Evolutionary conservation across 2,329 filamentous ascomycete species (phyloP), one percentile per base, ranked within the genome.

Genomic region (Ceratocystiopsis sp.): DNA sequence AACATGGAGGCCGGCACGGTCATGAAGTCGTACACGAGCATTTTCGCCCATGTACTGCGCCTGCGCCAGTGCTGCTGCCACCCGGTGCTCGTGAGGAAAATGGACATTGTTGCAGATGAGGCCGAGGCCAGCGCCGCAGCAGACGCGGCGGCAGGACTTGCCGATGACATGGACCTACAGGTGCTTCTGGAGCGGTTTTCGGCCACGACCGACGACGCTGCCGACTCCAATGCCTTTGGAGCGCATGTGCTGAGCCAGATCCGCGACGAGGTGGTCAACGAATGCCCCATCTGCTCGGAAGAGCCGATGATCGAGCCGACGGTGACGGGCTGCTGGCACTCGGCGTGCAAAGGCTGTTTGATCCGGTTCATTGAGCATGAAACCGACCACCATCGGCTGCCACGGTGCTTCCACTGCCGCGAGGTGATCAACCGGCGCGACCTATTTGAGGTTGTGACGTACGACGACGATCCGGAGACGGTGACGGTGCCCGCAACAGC

Each of bases 311-410:
- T 84, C 36, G 82, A 95, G 43, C 89, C 93, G 55, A 81, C 83
- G 0, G 91, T 98, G 2, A 96, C 91, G 0, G 84, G 85, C 0
- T 98, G 91, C 61, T 98, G 91, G 86, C 91, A 98, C 59, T 93
- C 84, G 33, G 87, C 91, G 1, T 98, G 91, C 65, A 94, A 91
- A 61, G 80, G 84, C 48, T 98, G 91, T 53, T 64, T 96, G n/a
- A 65, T 93, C 2, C 78, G 85, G 52, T 94, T 85, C 52, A 93
- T 98, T 54, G 77, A 82, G 49, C 86, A 94, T 54, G 82, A 94
- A 57, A 80, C 71, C 5, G 78, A 84, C 51, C 84, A 80, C 46
- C 77, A 78, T 37, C 73, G 84, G 41, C 59, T 80, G 0, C 81
- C 91, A 1, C 75, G 80, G 11, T 98, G 91, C 60, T 93, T 94